Conservation (phyloP, 495 filamentous ascomycete species). For the Bathelium albidoporum region DNA sequence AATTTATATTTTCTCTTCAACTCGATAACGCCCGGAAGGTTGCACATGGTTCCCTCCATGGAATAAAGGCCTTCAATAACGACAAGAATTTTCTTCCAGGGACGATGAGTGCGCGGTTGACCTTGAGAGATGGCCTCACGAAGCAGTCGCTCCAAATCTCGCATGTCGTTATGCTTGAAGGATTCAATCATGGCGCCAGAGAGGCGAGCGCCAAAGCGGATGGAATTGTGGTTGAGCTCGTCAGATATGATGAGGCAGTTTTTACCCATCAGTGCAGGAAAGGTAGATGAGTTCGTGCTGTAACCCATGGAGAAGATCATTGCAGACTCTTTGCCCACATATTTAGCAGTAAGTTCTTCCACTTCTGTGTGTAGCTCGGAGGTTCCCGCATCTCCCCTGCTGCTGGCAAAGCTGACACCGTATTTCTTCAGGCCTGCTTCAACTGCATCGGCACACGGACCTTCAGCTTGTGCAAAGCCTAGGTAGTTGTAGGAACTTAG, state of each 20-base stretch:
- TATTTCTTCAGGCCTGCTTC: constrained; percentile 78
- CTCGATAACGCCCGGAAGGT: constrained; percentile 73
- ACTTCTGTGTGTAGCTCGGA: constrained; percentile 81
- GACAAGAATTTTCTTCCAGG: constrained; percentile 97
- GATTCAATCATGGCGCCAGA: constrained; percentile 89
- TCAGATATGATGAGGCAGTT: constrained; percentile 90
- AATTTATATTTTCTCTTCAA: constrained; percentile 96
- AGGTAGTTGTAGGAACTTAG: constrained; percentile 99
- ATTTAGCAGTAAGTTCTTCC: constrained; percentile 76
- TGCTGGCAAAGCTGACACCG: constrained; percentile 68
- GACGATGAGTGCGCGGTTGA: constrained; percentile 89
- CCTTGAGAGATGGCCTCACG: constrained; percentile 91
- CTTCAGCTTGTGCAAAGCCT: constrained; percentile 94
- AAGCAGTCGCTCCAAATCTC: constrained; percentile 68
- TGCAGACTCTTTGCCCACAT: constrained; percentile 84
- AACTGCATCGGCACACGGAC: constrained; percentile 87
- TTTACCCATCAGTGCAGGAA: constrained; percentile 83
- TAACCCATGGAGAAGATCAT: constrained; percentile 99
- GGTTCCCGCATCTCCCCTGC: constrained; percentile 74
- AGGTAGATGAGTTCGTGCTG: constrained; percentile 82
- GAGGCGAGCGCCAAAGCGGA: constrained; percentile 85
- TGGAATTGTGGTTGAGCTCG: constrained; percentile 95
- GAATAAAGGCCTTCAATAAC: constrained; percentile 96
- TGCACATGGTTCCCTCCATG: constrained; percentile 98
- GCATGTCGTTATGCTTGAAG: constrained; percentile 97